Percentiles rank a stretch among this genome's conserved stretches.
These are phyloP conservation scores for Sphagnum tenellum DNA, from an alignment of 225 moss, liverwort and hornwort genomes.

Conservation along the genomic window DNA sequence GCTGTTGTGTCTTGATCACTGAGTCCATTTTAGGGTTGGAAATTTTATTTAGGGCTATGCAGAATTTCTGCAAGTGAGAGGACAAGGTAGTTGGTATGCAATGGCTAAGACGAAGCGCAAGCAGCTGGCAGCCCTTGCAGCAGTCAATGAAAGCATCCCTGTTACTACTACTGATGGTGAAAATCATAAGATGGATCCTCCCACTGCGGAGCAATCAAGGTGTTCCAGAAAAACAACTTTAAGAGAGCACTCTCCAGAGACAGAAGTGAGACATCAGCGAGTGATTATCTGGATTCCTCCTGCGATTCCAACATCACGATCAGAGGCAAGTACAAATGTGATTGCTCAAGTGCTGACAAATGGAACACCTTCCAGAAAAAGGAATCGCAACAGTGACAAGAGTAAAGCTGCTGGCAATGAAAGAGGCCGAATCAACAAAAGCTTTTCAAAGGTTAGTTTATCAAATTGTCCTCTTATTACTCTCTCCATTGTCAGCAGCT, in stretches of 20 bases:
- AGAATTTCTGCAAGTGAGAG: no score
- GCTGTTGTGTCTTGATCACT: no score
- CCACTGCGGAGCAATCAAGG: conserved; percentile 5
- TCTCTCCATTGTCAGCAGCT: no score
- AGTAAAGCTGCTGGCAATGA: conserved; percentile 30
- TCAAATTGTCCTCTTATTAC: no score
- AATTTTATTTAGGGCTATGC: no score
- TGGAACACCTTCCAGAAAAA: conserved; percentile 18
- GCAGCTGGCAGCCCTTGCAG: conserved; percentile 51
- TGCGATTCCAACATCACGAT: conserved; percentile 13
- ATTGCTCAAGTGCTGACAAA: conserved; percentile 10
- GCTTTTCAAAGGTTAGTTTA: conserved; percentile 30
- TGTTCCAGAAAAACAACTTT: conserved; percentile 8
- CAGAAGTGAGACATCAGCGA: conserved; percentile 43
- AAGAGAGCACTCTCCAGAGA: conserved; percentile 10
- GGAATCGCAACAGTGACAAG: conserved; percentile 22
- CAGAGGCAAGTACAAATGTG: conserved; percentile 18
- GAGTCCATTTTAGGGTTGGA: no score
- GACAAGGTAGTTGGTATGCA: background rate
- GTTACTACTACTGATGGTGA: conserved; percentile 3
- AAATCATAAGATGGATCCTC: conserved; percentile 4
- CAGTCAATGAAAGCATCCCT: conserved; percentile 22
- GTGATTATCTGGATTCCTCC: conserved; percentile 52
- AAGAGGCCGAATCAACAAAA: conserved; percentile 24
- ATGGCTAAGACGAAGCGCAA: conserved; percentile 68